Evolutionary conservation across 805 yeast species (phyloP).

Genomic region (Wickerhamiella qilinensis): DNA sequence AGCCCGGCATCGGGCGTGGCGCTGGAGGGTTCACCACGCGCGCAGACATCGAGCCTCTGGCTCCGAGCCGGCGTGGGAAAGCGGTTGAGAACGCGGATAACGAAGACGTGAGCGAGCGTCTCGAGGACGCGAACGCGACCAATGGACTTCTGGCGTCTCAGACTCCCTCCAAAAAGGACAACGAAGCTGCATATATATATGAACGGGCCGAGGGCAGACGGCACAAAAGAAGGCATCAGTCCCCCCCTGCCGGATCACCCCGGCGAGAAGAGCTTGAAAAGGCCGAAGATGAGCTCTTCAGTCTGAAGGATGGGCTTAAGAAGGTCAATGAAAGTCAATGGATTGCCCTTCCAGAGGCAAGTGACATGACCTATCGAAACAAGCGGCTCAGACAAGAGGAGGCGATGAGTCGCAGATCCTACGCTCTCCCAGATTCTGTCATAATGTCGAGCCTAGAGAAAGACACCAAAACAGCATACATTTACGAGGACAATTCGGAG

Average conservation of each 20-base stretch:
- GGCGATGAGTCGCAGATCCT: constrained; percentile 49
- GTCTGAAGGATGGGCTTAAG: constrained; percentile 46
- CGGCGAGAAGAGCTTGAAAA: constrained; percentile 10
- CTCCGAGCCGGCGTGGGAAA: constrained; percentile 16
- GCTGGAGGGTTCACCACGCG: constrained; percentile 86
- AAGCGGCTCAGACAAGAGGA: constrained; percentile 51
- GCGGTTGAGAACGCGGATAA: constrained; percentile 11
- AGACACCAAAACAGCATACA: constrained; percentile 1
- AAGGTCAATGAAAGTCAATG: constrained; percentile 55
- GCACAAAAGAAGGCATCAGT: constrained; percentile 16
- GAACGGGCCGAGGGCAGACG: constrained; percentile 44
- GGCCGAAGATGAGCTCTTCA: constrained; percentile 34
- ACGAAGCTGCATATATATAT: constrained; percentile 63
- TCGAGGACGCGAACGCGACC: constrained; percentile 20
- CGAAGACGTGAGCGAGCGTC: constrained; percentile 20
- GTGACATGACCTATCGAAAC: constrained; percentile 68
- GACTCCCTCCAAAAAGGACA: constrained; percentile 36
- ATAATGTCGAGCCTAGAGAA: constrained; percentile 21
- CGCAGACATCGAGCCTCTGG: constrained; percentile 48
- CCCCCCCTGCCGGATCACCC: constrained; percentile 1
- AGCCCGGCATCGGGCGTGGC: constrained; percentile 90
- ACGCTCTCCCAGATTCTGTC: constrained; percentile 69
- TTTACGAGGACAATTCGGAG: neutral
- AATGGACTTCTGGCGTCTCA: constrained; percentile 20
- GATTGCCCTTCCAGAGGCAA: constrained; percentile 72